A percentile compares a stretch with the other conserved stretches of the same genome.
Conservation (phyloP, 2,329 filamentous ascomycete species). For the Fusarium pseudocircinatum region DNA sequence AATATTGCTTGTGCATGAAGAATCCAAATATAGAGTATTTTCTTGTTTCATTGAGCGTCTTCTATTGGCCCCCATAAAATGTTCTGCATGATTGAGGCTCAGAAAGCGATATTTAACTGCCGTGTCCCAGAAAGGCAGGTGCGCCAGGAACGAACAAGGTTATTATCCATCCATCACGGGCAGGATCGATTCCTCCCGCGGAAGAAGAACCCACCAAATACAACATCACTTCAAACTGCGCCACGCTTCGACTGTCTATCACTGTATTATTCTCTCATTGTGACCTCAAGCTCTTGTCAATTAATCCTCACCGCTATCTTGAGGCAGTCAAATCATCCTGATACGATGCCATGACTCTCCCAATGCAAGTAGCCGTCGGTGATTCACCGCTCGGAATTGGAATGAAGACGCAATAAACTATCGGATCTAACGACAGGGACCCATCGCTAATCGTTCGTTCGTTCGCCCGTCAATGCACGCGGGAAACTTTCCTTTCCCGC, state of each 20-base stretch:
- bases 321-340: neutral
- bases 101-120: neutral
- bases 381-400: neutral
- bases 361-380: conserved; percentile 27
- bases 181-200: neutral
- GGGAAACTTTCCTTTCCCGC: conserved; percentile 19
- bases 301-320: neutral
- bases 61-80: neutral
- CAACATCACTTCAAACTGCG: conserved; percentile 2
- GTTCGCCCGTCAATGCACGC: conserved; percentile 9
- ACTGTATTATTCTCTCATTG: neutral
- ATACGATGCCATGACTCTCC: neutral
- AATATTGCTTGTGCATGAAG: neutral
- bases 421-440: neutral
- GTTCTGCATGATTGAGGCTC: neutral
- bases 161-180: neutral
- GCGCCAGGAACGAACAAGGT: neutral
- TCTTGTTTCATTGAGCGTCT: neutral
- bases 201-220: neutral
- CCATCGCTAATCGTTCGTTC: neutral
- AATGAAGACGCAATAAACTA: neutral
- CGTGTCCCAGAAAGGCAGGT: neutral
- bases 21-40: neutral
- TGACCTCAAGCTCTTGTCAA: neutral
- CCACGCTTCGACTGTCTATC: neutral